These are phyloP conservation scores for Sanghuangporus baumii DNA, from an alignment of 1,284 basidiomycete genomes.

Conservation along the genomic window DNA sequence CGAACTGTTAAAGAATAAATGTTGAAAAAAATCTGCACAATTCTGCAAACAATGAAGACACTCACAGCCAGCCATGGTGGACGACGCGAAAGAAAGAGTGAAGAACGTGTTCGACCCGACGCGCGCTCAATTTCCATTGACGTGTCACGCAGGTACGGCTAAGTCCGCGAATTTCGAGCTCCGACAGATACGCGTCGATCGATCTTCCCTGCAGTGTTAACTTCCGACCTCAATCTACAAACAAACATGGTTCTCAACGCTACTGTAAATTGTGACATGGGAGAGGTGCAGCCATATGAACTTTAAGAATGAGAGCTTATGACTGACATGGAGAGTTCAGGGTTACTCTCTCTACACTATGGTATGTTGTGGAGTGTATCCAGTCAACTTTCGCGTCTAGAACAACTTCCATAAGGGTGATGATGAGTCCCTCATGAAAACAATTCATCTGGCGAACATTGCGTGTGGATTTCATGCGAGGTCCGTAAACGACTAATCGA, in stretches of 20 bases:
- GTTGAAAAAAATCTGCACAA: background rate
- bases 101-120: background rate
- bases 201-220: no score
- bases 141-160: background rate
- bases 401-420: slow-evolving; percentile 38
- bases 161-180: background rate
- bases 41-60: background rate
- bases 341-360: slow-evolving; percentile 48
- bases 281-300: slow-evolving; percentile 37
- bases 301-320: background rate
- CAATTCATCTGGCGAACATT: slow-evolving; percentile 57
- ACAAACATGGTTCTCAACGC: slow-evolving; percentile 30
- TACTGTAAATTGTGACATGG: slow-evolving; percentile 59
- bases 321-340: slow-evolving; percentile 24
- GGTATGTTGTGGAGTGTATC: slow-evolving; percentile 24
- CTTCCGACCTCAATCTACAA: background rate
- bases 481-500: slow-evolving; percentile 28
- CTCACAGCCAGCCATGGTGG: slow-evolving; percentile 19
- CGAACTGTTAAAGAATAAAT: slow-evolving; percentile 51
- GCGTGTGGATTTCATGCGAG: slow-evolving; percentile 63
- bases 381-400: background rate
- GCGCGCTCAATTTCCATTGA: background rate
- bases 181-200: background rate
- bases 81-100: slow-evolving; percentile 10
- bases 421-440: slow-evolving; percentile 55